Evolutionary conservation across 2,329 filamentous ascomycete species (phyloP), one percentile per base, ranked within the genome.

Genomic region (Golovinomyces cichoracearum): DNA sequence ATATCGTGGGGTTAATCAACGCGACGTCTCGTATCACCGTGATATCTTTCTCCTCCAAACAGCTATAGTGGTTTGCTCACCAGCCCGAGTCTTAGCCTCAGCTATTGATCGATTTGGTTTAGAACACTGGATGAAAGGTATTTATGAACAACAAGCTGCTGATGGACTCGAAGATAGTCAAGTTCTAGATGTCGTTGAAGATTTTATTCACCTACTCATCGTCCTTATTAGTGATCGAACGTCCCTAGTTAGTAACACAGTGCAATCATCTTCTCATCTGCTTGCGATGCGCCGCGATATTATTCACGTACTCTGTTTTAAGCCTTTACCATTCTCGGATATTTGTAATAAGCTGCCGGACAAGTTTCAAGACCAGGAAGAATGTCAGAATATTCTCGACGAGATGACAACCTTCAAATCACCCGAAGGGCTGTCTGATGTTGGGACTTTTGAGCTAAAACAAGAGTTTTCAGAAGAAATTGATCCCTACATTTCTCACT

Each of bases 401-500:
- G 78, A 86, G 54, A 86, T 95, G 70, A 83, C 90, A 3, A 82
- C 71, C 2, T 98, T 86, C 68, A 84, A 85, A 54, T 69, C 84
- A 9, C 90, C 90, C 0, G 90, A 98, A 63, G 90, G 88, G 4
- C 65, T 95, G 27, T 83, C 82, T 4, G 90, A 98, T 60, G 82
- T 86, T 15, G 90, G 92, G 50, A 93, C 83, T 0, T 98, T 98
- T 58, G 85, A 94, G 62, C 68, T 98, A 47, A 90, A 86, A 60
- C 76, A 81, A 4, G 75, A 93, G 52, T 90, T 79, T 57, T 72
- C 94, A 35, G 81, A 88, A 55, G 73, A 92, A 44, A 76, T 98
- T 47, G 92, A 98, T 61, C 90, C 92, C 0, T 98, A 94, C 61
- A 90, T 86, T 58, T 82, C 86, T 5, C 85, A 95, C 60, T 98